Conservation (phyloP, 768 basidiomycete species). For the Termitomyces sp. region DNA sequence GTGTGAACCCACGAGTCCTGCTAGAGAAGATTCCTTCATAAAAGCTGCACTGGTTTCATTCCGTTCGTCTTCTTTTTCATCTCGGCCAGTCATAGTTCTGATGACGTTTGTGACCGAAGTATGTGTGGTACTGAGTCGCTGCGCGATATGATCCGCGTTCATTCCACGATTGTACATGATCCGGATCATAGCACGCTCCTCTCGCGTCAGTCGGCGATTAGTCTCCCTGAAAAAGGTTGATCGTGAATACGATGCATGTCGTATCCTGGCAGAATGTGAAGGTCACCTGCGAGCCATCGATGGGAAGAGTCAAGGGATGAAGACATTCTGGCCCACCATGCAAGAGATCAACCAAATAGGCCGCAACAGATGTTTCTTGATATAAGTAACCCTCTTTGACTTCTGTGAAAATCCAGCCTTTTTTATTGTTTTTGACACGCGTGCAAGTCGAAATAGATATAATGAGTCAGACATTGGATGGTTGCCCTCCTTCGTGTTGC, state of each 20-base stretch:
- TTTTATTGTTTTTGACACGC: neutral
- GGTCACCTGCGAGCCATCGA: neutral
- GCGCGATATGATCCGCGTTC: neutral
- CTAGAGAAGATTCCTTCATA: neutral
- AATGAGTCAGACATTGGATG: neutral
- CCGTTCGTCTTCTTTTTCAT: neutral
- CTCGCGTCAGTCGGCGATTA: neutral
- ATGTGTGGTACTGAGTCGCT: neutral
- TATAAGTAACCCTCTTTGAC: neutral
- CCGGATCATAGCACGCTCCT: constrained; percentile 1
- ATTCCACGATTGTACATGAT: constrained; percentile 2
- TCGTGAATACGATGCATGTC: neutral
- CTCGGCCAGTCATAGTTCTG: neutral
- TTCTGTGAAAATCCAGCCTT: neutral
- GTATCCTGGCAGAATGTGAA: no score
- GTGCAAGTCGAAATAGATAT: neutral
- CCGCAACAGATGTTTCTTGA: neutral
- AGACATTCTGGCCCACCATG: neutral
- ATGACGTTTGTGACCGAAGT: neutral
- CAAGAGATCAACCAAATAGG: neutral
- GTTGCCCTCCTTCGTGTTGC: neutral
- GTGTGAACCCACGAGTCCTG: neutral
- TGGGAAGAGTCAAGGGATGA: neutral
- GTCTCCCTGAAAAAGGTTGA: neutral
- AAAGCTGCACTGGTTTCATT: neutral